These are phyloP conservation scores for Solanum hybrid DNA, from an alignment of 305 asterid species.

Conservation along the genomic window DNA sequence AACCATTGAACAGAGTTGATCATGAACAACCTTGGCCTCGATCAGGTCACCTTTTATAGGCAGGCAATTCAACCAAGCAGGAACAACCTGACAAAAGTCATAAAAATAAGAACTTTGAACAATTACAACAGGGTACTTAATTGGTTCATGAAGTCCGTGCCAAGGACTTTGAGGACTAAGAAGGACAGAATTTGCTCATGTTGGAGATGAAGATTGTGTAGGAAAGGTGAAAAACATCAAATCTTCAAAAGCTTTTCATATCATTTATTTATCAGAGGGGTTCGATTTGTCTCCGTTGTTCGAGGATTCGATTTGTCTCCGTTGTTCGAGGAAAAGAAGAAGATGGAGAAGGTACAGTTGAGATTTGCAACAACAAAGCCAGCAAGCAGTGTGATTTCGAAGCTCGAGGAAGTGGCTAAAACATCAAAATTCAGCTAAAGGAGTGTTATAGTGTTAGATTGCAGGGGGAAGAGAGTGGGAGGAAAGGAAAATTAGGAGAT, in stretches of 20 bases:
- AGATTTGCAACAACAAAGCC: constrained; percentile 26
- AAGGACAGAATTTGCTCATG: constrained; percentile 22
- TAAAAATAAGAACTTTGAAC: background rate
- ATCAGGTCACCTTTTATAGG: constrained; percentile 85
- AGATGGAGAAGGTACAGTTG: constrained; percentile 13
- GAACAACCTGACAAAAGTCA: constrained; percentile 51
- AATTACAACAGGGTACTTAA: constrained; percentile 5
- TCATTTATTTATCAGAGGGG: constrained; percentile 73
- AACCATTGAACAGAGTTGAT: constrained; percentile 84
- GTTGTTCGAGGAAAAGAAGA: constrained; percentile 29
- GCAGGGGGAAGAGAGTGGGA: constrained; percentile 25
- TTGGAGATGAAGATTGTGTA: constrained; percentile 13
- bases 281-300: constrained; percentile 39
- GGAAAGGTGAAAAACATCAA: constrained; percentile 42
- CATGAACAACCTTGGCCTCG: constrained; percentile 93
- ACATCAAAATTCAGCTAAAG: constrained; percentile 18
- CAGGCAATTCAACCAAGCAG: constrained; percentile 92
- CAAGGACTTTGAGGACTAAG: constrained; percentile 16
- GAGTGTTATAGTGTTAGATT: constrained; percentile 24
- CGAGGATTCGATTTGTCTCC: no score
- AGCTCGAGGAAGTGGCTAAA: constrained; percentile 22
- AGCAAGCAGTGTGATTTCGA: constrained; percentile 27
- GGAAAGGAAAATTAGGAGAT: constrained; percentile 31
- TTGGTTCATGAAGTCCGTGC: constrained; percentile 65
- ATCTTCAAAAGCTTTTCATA: constrained; percentile 76